Conservation (phyloP, 1,284 basidiomycete species). For the Ustilago lituana region DNA sequence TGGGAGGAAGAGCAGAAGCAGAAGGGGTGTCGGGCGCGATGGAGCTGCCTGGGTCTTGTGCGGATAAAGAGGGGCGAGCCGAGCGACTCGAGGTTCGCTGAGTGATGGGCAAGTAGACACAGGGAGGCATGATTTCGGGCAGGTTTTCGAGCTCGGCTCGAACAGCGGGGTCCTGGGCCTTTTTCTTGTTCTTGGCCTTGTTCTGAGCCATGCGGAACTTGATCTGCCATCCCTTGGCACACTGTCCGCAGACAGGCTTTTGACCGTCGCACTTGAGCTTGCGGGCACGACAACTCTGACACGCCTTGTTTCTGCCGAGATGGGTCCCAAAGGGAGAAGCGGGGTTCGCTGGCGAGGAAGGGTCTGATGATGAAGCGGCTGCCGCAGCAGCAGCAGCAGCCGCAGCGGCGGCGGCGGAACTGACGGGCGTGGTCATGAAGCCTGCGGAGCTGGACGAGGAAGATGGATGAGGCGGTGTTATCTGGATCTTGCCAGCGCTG, state of each 20-base stretch:
- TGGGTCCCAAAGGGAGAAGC: constrained; percentile 55
- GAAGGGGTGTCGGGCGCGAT: constrained; percentile 23
- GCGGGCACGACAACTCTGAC: constrained; percentile 56
- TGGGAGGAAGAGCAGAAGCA: constrained; percentile 19
- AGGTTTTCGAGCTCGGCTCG: constrained; percentile 43
- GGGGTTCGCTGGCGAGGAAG: constrained; percentile 12
- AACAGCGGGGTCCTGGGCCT: constrained; percentile 36
- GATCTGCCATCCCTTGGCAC: constrained; percentile 57
- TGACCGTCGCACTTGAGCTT: constrained; percentile 61
- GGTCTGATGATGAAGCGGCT: constrained; percentile 12
- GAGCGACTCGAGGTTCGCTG: constrained; percentile 39
- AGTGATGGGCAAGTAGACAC: constrained; percentile 48
- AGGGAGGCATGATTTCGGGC: constrained; percentile 50
- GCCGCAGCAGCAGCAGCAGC: constrained; percentile 40
- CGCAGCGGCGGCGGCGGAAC: constrained; percentile 37
- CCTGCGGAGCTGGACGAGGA: constrained; percentile 23
- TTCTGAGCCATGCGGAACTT: constrained; percentile 51
- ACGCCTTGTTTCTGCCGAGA: constrained; percentile 58
- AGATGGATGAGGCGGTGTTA: constrained; percentile 31
- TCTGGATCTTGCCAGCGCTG: constrained; percentile 44
- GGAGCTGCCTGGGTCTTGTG: constrained; percentile 23
- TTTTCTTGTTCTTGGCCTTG: constrained; percentile 53
- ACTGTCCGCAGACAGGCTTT: constrained; percentile 57
- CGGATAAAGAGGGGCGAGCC: constrained; percentile 24
- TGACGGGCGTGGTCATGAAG: constrained; percentile 35